Evolutionary conservation across 129 eudicot genomes (phyloP).

Genomic region (Centella asiatica): DNA sequence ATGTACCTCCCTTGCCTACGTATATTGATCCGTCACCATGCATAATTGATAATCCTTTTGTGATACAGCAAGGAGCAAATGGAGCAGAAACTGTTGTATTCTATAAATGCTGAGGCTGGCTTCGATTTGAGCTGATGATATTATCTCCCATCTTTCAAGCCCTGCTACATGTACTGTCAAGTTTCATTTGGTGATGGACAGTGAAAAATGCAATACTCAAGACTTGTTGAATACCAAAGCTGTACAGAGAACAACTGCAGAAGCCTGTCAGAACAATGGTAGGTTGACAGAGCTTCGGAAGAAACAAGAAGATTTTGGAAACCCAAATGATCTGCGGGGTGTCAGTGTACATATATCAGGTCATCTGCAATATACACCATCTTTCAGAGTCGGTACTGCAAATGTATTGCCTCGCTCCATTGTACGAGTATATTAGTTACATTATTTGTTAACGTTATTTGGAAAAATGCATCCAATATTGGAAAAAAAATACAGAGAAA

Average conservation of each 20-base stretch:
- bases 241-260: conserved; percentile 4
- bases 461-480: no score
- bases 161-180: conserved; percentile 2
- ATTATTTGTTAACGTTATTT: no score
- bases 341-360: not conserved
- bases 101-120: conserved; percentile 94
- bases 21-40: no score
- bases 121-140: conserved; percentile 72
- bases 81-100: conserved; percentile 89
- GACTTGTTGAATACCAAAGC: not conserved
- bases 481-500: no score
- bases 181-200: not conserved
- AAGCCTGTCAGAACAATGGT: conserved; percentile 1
- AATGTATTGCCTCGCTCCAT: not conserved
- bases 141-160: not conserved
- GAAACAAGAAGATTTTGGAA: not conserved
- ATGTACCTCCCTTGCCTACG: no score
- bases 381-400: not conserved
- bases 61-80: conserved; percentile 76
- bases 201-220: not conserved
- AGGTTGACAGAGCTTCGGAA: not conserved
- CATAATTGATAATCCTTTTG: no score
- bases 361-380: not conserved
- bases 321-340: not conserved
- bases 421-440: no score